phyloP scores from a whole-genome alignment of 2,329 filamentous ascomycete species.

The Calcarisporium arbuscula region DNA sequence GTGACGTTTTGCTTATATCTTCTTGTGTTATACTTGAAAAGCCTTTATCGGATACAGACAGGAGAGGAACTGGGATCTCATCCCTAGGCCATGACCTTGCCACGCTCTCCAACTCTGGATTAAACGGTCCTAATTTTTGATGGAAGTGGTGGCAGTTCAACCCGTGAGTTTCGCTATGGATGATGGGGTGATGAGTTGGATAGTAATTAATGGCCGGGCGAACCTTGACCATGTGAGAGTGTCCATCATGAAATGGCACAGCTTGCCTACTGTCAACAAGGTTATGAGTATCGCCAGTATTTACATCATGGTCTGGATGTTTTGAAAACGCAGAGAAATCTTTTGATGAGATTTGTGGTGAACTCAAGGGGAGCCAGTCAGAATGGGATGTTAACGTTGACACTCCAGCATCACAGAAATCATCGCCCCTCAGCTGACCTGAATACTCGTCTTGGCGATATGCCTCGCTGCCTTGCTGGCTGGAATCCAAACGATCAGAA shows the following conservation, averaged over 20 bases:
- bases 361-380: conserved; percentile 2
- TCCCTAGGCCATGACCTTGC: too few species aligned
- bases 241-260: conserved; percentile 13
- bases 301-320: too few species aligned
- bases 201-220: conserved; percentile 17
- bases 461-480: too few species aligned
- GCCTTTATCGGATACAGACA: too few species aligned
- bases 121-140: conserved; percentile 15
- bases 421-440: conserved; percentile 12
- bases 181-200: conserved; percentile 6
- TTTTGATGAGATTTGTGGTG: too few species aligned
- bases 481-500: too few species aligned
- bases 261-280: not conserved
- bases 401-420: conserved; percentile 14
- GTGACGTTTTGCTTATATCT: too few species aligned
- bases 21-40: too few species aligned
- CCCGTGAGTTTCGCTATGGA: conserved; percentile 1
- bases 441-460: conserved; percentile 11
- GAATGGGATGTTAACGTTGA: conserved; percentile 1
- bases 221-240: conserved; percentile 18
- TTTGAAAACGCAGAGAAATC: too few species aligned
- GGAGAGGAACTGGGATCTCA: too few species aligned
- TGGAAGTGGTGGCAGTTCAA: conserved; percentile 3
- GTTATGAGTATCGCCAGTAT: not conserved
- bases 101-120: conserved; percentile 3